Conservation (phyloP, 169 alveolate genomes). For the Plasmodium falciparum region DNA sequence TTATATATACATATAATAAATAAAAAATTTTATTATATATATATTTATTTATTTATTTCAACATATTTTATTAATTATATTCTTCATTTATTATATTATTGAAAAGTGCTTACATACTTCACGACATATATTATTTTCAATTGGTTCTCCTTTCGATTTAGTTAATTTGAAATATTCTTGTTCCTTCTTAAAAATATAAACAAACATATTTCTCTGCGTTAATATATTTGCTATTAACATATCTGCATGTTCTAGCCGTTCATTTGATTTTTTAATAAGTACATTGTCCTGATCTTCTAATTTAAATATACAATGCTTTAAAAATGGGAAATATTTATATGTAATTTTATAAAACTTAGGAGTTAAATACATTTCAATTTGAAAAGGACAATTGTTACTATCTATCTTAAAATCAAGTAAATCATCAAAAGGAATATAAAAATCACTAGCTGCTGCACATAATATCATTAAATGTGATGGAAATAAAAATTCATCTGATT, state of each 20-base stretch:
- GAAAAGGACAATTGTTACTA: slow-evolving; percentile 13
- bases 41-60: background rate
- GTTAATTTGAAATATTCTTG: slow-evolving; percentile 15
- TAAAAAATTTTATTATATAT: too few relatives aligned
- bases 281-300: slow-evolving; percentile 31
- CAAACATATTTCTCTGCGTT: slow-evolving; percentile 13
- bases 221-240: slow-evolving; percentile 47
- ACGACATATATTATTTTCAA: slow-evolving; percentile 30
- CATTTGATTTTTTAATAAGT: slow-evolving; percentile 17
- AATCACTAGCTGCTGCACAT: slow-evolving; percentile 94
- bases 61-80: too few relatives aligned
- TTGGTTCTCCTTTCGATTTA: background rate
- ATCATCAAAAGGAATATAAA: slow-evolving; percentile 82
- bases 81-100: background rate
- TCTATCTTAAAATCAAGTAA: slow-evolving; percentile 47
- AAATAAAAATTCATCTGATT: background rate
- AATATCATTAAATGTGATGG: slow-evolving; percentile 73
- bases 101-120: slow-evolving; percentile 17
- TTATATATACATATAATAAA: too few relatives aligned
- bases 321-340: slow-evolving; percentile 14
- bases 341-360: slow-evolving; percentile 48
- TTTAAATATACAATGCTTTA: slow-evolving; percentile 37
- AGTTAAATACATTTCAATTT: slow-evolving; percentile 20
- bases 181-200: slow-evolving; percentile 15
- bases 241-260: slow-evolving; percentile 30